These are phyloP conservation scores for Flaveria floridana DNA, from an alignment of 140 eudicot genomes.

Conservation along the genomic window DNA sequence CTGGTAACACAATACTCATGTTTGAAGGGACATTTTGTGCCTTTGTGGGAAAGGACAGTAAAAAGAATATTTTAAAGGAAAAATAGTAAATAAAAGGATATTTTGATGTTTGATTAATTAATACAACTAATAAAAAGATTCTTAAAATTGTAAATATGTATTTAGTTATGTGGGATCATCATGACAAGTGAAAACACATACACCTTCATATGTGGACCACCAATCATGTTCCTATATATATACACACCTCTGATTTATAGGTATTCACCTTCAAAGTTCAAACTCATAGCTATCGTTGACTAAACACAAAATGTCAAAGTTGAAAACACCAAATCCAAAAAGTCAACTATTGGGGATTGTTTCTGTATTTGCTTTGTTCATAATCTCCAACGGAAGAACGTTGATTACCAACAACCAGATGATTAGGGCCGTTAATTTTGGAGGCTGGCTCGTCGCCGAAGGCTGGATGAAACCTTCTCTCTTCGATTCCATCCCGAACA, in stretches of 20 bases:
- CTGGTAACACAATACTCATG: no score
- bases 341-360: constrained; percentile 28
- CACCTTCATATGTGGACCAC: neutral
- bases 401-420: constrained; percentile 26
- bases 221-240: neutral
- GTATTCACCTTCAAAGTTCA: neutral
- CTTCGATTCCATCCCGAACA: constrained; percentile 74
- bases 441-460: constrained; percentile 88
- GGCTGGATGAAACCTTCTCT: constrained; percentile 90
- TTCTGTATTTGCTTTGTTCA: constrained; percentile 21
- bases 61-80: no score
- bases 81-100: no score
- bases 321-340: constrained; percentile 16
- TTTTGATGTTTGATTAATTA: no score
- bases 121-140: neutral
- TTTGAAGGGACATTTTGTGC: no score
- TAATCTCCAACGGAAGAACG: constrained; percentile 34
- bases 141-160: neutral
- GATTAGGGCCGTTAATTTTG: constrained; percentile 69
- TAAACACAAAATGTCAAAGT: neutral
- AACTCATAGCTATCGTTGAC: constrained; percentile 8
- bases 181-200: neutral
- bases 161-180: neutral
- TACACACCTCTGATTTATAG: neutral
- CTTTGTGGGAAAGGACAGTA: no score